Evolutionary conservation across 768 basidiomycete genomes (phyloP), one percentile per base, ranked within the genome.

Genomic region (Mycena capillaripes): DNA sequence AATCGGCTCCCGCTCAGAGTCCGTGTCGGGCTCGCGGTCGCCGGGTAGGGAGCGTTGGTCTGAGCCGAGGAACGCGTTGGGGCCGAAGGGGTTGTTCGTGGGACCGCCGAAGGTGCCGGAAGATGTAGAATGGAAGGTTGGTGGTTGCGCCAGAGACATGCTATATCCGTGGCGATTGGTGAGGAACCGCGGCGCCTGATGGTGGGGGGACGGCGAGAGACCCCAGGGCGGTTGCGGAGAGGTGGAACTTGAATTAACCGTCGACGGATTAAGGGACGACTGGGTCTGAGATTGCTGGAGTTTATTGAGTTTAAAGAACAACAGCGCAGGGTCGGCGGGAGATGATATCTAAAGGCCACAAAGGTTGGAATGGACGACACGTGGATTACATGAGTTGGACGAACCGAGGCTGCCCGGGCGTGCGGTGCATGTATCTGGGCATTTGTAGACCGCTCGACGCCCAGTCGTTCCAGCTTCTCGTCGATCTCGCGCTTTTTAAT

Each of bases 221-320:
- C 78, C 76, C n/a, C 87, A 85, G 0, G 86, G 83, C 23, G 89
- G 90, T 66, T 92, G 91, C 0, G 94, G 94, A 4, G 94, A 95
- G 10, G 87, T 81, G 16, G 91, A 82, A 32, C 91, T 79, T 1
- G 93, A 94, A 63, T 84, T 86, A 1, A 85, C 78, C 4, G 87
- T 83, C 4, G 88, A 87, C 21, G 82, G 82, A 62, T 40, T 44
- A 16, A 76, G 72, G 7, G 75, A 73, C 23, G 72, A 70, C 21
- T 77, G 79, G 75, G 88, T 83, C 75, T 94, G 93, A 0, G 92
- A 87, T 81, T 92, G 92, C 73, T 95, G 94, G 12, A 96, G 85
- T 81, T 94, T 95, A 82, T 94, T 95, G 52, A 96, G 85, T 80
- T 95, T 95, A 83, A 93, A 95, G 74, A 90, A 87, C 23, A 96